Evolutionary conservation across 2,329 filamentous ascomycete genomes (phyloP), one percentile per base, ranked within the genome.

Genomic region (Diplocarpon rosae): DNA sequence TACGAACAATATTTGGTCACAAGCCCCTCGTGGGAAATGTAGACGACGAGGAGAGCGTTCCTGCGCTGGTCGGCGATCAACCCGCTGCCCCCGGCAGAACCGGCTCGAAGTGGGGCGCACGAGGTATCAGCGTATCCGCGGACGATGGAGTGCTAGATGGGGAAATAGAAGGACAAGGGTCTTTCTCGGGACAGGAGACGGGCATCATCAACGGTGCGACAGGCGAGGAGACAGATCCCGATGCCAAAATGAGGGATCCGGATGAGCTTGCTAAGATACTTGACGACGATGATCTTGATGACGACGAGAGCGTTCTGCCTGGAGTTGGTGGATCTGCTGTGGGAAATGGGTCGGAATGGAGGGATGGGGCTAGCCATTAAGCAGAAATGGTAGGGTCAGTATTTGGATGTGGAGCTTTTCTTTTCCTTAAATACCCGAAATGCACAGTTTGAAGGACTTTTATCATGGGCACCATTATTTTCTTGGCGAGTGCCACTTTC

Each of bases 1-100:
- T 95, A 9, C 77, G 77, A 52, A 77, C 80, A 40, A 79, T 95
- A 52, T 80, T 94, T 48, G 85, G 83, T 43, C 73, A 72, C 66
- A 62, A 67, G 42, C 78, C 82, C 56, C 78, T 83, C 60, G 74
- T 71, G 35, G 54, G 52, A 1, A 46, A 46, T 10, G 38, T 52
- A 3, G 55, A 58, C 20, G 52, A 56, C 29, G 56, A 56, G 15
- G 54, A 57, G 20, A 48, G 51, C 30, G 43, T 42, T 1, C 50
- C 52, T 2, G 51, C 50, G n/a, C 27, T 51, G 0, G 48, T 45
- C n/a, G 36, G 43, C 9, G 39, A 42, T 16, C 43, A 36, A 11
- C 31, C 27, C 14, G 27, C 37, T 17, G 42, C 37, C 34, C 34
- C 45, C 14, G 43, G 29, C 16, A 32, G 46, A 36, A 47, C 30